Percentiles rank a stretch among this genome's conserved stretches.
Evolutionary conservation across 1,139 yeast genomes (phyloP).

Genomic region (Hemisphaericaspora xylofermentans): DNA sequence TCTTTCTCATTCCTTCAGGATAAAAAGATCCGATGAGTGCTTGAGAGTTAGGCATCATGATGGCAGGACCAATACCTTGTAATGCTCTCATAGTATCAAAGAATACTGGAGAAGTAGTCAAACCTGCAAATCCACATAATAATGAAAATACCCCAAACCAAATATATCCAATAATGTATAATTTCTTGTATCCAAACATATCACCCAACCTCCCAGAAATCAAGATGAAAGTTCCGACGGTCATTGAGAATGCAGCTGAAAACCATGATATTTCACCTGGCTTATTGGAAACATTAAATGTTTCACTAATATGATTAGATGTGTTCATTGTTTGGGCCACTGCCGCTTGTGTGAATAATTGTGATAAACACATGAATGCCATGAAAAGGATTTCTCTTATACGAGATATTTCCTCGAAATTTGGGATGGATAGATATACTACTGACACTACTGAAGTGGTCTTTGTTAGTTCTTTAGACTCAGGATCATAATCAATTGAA

Average conservation of each 20-base stretch:
- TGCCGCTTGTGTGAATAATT: constrained; percentile 51
- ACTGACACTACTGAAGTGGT: constrained; percentile 1
- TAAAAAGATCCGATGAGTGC: constrained; percentile 55
- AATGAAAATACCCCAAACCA: constrained; percentile 52
- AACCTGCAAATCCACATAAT: constrained; percentile 50
- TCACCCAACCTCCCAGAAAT: constrained; percentile 67
- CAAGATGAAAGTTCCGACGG: constrained; percentile 63
- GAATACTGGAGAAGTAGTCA: constrained; percentile 39
- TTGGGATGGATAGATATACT: constrained; percentile 10
- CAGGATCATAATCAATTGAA: neutral
- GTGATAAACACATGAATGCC: constrained; percentile 37
- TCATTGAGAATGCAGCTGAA: constrained; percentile 55
- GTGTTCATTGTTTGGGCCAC: constrained; percentile 48
- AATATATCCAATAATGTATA: constrained; percentile 47
- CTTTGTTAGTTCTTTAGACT: neutral
- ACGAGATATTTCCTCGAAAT: constrained; percentile 19
- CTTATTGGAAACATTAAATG: constrained; percentile 32
- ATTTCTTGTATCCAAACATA: constrained; percentile 53
- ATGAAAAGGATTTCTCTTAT: constrained; percentile 23
- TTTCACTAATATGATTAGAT: constrained; percentile 31
- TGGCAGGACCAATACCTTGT: constrained; percentile 62
- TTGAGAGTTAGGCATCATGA: constrained; percentile 55
- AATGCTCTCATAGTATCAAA: constrained; percentile 54
- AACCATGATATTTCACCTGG: constrained; percentile 58
- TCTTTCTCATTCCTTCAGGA: constrained; percentile 42